A percentile compares a stretch with the other conserved stretches of the same genome.
Conservation (phyloP, 108 stramenopile genomes). For the Cyclotella baltica region DNA sequence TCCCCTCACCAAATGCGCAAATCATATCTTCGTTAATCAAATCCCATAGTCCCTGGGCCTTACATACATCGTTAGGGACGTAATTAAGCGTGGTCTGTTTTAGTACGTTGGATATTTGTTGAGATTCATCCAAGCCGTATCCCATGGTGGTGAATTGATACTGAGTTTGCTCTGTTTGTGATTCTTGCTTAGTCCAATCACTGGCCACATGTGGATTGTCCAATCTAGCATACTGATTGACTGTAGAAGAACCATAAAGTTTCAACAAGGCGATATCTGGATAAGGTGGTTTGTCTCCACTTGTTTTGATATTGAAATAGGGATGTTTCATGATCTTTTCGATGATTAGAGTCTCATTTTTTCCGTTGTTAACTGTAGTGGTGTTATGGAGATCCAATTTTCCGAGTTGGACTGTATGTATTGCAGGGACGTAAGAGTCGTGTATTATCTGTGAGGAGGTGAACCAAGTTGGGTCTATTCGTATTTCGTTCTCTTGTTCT, state of each 20-base stretch:
- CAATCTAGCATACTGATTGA: background rate
- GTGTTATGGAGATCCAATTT: conserved; percentile 20
- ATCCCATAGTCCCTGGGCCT: conserved; percentile 20
- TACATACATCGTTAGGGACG: conserved; percentile 13
- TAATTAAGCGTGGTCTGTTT: background rate
- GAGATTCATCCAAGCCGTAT: conserved; percentile 3
- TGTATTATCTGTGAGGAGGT: conserved; percentile 2
- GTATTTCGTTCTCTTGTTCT: background rate
- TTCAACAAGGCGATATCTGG: conserved; percentile 19
- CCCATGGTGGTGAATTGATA: conserved; percentile 5
- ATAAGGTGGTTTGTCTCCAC: conserved; percentile 8
- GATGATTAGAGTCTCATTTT: conserved; percentile 10
- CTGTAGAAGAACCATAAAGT: conserved; percentile 1
- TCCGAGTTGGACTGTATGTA: conserved; percentile 19
- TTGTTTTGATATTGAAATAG: conserved; percentile 3
- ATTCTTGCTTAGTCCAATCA: conserved; percentile 14
- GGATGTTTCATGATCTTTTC: conserved; percentile 13
- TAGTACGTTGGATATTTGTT: conserved; percentile 2
- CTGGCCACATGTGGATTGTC: conserved; percentile 7
- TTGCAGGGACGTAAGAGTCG: conserved; percentile 8
- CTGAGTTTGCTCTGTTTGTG: background rate
- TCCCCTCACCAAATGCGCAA: conserved; percentile 32
- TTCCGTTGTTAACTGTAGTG: background rate
- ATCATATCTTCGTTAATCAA: conserved; percentile 48
- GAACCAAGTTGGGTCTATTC: conserved; percentile 13